These are phyloP conservation scores for Backusella australiensis DNA, from an alignment of 192 early-diverging fungal genomes.

Conservation along the genomic window DNA sequence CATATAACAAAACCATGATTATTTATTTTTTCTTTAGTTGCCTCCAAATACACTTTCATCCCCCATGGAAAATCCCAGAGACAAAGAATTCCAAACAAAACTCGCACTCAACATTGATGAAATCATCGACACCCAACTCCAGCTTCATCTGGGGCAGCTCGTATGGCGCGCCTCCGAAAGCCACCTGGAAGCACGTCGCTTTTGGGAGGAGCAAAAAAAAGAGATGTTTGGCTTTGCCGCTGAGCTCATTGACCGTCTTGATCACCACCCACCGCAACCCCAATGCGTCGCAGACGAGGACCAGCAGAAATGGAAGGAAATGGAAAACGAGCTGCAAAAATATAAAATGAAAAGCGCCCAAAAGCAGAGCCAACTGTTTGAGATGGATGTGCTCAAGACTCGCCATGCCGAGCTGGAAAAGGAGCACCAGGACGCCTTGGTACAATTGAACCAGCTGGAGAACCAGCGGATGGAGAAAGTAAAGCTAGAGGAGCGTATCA, in stretches of 20 bases:
- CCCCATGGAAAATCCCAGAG: background rate
- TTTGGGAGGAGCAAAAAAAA: conserved; percentile 19
- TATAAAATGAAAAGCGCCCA: background rate
- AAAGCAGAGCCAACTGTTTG: background rate
- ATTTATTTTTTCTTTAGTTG: background rate
- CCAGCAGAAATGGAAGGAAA: background rate
- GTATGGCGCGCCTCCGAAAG: conserved; percentile 15
- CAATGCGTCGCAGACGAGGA: background rate
- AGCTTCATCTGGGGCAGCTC: conserved; percentile 8
- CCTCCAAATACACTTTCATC: background rate
- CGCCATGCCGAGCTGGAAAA: conserved; percentile 1
- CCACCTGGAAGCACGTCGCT: conserved; percentile 17
- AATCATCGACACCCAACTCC: conserved; percentile 13
- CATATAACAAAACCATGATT: no score
- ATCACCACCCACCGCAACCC: background rate
- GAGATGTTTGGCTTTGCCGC: conserved; percentile 11
- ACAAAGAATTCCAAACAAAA: conserved; percentile 1
- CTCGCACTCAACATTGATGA: conserved; percentile 11
- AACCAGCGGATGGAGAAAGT: background rate
- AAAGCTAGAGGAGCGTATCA: background rate
- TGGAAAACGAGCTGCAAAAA: background rate
- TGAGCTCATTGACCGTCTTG: background rate
- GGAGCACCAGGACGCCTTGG: background rate
- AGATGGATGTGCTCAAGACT: conserved; percentile 1
- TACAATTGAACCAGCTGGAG: background rate